Evolutionary conservation across 225 moss, liverwort and hornwort species (phyloP).

Genomic region (Asterella californica): DNA sequence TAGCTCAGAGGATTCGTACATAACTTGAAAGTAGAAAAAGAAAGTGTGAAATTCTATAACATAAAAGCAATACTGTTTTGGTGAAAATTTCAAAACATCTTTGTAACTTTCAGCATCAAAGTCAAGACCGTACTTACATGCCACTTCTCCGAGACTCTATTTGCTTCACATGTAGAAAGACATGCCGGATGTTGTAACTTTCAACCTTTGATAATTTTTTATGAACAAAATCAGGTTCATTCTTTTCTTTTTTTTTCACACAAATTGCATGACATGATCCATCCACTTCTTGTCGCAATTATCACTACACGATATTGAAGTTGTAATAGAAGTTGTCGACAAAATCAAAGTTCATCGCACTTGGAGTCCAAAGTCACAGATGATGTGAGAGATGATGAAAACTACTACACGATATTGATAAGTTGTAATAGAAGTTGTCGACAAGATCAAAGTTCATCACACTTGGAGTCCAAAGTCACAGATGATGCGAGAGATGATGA

Average conservation of each 20-base stretch:
- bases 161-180: slow-evolving; percentile 64
- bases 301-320: too few relatives aligned
- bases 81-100: slow-evolving; percentile 85
- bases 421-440: too few relatives aligned
- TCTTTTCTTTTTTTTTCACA: background rate
- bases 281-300: too few relatives aligned
- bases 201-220: background rate
- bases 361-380: too few relatives aligned
- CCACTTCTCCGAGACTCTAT: slow-evolving; percentile 85
- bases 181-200: background rate
- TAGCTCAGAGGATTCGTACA: background rate
- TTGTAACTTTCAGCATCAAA: slow-evolving; percentile 63
- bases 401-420: too few relatives aligned
- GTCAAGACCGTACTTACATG: slow-evolving; percentile 52
- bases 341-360: too few relatives aligned
- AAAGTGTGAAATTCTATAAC: background rate
- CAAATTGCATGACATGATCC: background rate
- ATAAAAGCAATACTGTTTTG: slow-evolving; percentile 48
- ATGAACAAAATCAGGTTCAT: background rate
- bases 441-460: too few relatives aligned
- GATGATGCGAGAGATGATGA: too few relatives aligned
- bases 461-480: too few relatives aligned
- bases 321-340: too few relatives aligned
- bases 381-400: too few relatives aligned
- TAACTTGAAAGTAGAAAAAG: background rate